Percentiles rank a stretch among this genome's conserved stretches.
phyloP scores from a whole-genome alignment of 2,329 filamentous ascomycete genomes.

The Cryoendolithus antarcticus region DNA sequence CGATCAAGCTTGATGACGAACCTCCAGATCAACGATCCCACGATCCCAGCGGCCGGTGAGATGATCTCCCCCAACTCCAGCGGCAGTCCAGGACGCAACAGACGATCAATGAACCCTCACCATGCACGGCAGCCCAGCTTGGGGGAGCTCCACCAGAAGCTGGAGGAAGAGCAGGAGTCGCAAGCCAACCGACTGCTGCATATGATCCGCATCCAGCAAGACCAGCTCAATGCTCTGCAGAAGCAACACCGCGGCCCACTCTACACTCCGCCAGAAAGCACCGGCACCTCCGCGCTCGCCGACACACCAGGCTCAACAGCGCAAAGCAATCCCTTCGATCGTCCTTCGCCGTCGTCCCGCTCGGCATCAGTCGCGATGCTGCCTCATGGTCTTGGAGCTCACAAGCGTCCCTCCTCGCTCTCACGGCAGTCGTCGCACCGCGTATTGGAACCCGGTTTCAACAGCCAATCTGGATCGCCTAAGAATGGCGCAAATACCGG shows the following conservation, averaged over 20 bases:
- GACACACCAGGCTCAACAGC: constrained; percentile 27
- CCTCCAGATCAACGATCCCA: constrained; percentile 59
- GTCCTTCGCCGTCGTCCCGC: constrained; percentile 29
- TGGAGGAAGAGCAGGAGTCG: constrained; percentile 67
- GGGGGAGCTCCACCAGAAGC: constrained; percentile 65
- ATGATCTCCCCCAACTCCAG: constrained; percentile 37
- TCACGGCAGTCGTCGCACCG: constrained; percentile 33
- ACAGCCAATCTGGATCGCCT: constrained; percentile 27
- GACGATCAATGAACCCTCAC: constrained; percentile 34
- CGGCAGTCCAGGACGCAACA: constrained; percentile 12
- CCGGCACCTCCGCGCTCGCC: constrained; percentile 21
- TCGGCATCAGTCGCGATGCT: constrained; percentile 4
- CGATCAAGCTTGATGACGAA: constrained; percentile 61
- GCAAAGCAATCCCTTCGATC: constrained; percentile 22
- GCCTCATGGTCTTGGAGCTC: constrained; percentile 9
- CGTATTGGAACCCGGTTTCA: constrained; percentile 17
- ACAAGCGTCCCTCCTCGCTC: constrained; percentile 23
- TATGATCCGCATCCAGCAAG: constrained; percentile 65
- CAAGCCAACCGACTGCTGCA: constrained; percentile 67
- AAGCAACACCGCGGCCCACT: constrained; percentile 1
- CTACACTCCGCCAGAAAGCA: constrained; percentile 11
- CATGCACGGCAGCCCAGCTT: constrained; percentile 59
- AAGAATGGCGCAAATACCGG: constrained; percentile 26
- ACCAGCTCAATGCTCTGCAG: constrained; percentile 53
- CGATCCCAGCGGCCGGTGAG: constrained; percentile 55